Base-by-base conservation (phyloP, 2,329 filamentous ascomycete species). In the Xylaria sp. region DNA sequence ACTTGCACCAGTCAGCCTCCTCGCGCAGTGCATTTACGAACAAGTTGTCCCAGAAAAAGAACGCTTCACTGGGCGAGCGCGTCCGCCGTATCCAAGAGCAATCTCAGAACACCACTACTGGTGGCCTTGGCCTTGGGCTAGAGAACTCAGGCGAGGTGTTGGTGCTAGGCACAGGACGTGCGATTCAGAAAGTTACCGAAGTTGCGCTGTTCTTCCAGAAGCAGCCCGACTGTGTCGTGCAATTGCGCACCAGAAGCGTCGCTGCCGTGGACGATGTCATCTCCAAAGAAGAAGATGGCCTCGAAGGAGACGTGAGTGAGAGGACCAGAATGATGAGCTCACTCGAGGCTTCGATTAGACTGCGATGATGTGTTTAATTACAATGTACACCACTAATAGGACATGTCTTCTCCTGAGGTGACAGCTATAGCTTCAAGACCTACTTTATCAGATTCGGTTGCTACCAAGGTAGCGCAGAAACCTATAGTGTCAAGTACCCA, bases 201-300 rank as follows among this genome's bases (percentile, higher is more conserved):
- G 77, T 93, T 5, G 91, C 87, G 0, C 77, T 86, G 38, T 90
- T 87, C 82, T 92, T 93, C 70, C 84, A 87, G 77, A 82, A 86
- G 61, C 84, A 90, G 77, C 81, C 77, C 13, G 87, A 88, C 68
- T 89, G 87, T 69, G 74, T 78, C 5, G 88, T 93, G 1, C 79
- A 82, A 71, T 74, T 92, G 58, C 81, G 83, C 75, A 92, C 90
- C 51, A 84, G 86, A 63, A 91, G 85, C 57, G 81, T 91, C 17
- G 83, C 82, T n/a, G 86, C 88, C 2, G 83, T 93, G 50, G 91
- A 94, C 74, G 90, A 93, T 76, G 80, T 93, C 33, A 80, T 88
- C 15, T 74, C 74, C 10, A 49, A 58, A 22, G 67, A 71, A n/a
- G 67, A 67, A 45, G 70, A 70, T 29, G 68, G 66, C 13, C 61